Conservation (phyloP, 495 filamentous ascomycete species). For the Xylaria telfairii region DNA sequence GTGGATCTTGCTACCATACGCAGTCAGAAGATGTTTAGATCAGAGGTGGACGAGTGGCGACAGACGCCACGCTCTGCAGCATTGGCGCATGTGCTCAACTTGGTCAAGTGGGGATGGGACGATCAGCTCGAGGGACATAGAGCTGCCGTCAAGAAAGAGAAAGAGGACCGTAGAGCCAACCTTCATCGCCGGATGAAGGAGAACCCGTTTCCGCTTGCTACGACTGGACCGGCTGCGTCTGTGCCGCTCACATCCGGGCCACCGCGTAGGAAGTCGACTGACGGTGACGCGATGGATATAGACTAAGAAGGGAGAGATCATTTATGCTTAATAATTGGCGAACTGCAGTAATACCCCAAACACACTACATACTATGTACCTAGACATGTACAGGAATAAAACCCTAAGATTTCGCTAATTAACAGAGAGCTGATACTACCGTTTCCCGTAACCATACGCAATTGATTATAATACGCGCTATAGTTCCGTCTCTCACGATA, state of each 20-base stretch:
- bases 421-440: neutral
- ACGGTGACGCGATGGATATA: constrained; percentile 18
- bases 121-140: constrained; percentile 21
- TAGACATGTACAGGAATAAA: neutral
- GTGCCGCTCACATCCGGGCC: neutral
- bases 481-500: neutral
- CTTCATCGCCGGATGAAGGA: constrained; percentile 16
- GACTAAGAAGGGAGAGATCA: neutral
- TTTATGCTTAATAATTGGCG: neutral
- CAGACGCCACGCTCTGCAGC: constrained; percentile 21
- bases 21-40: constrained; percentile 2
- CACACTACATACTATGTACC: neutral
- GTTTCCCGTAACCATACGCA: neutral
- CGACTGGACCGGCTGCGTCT: neutral
- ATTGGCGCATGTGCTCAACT: constrained; percentile 23
- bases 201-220: neutral
- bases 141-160: constrained; percentile 19
- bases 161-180: constrained; percentile 12
- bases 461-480: neutral
- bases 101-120: constrained; percentile 30
- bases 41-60: constrained; percentile 19
- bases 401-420: neutral
- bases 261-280: neutral
- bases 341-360: neutral
- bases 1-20: constrained; percentile 15